A percentile compares a stretch with the other conserved stretches of the same genome.
Evolutionary conservation across 805 yeast species (phyloP).

Genomic region (Candida maris): DNA sequence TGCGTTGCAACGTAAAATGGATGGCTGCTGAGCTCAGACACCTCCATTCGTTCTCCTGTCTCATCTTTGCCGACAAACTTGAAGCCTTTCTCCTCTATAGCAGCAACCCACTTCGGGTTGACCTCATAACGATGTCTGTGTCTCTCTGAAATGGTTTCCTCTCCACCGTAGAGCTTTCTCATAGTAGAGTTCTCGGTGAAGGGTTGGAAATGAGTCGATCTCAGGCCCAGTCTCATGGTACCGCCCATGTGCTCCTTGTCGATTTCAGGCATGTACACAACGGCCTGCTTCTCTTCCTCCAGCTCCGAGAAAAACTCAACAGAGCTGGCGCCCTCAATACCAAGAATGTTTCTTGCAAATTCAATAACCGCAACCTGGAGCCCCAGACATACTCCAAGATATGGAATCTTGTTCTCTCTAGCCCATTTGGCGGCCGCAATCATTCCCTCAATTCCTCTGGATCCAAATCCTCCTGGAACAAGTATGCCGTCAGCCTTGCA

Average conservation of each 20-base stretch:
- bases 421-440: conserved; percentile 96
- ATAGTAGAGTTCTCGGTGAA: conserved; percentile 59
- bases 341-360: conserved; percentile 77
- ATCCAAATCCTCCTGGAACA: conserved; percentile 98
- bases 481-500: conserved; percentile 94
- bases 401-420: conserved; percentile 92
- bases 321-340: conserved; percentile 65
- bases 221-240: conserved; percentile 96
- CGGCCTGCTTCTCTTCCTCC: conserved; percentile 64
- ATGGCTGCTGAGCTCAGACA: conserved; percentile 79
- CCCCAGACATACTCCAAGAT: conserved; percentile 95
- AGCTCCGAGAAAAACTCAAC: conserved; percentile 73
- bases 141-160: conserved; percentile 74
- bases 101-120: conserved; percentile 74
- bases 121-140: conserved; percentile 99
- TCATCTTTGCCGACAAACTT: conserved; percentile 93
- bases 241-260: conserved; percentile 96
- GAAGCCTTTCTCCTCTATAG: conserved; percentile 76
- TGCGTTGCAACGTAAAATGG: conserved; percentile 94
- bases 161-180: conserved; percentile 74
- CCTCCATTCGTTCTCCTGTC: conserved; percentile 87
- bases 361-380: conserved; percentile 96
- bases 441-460: conserved; percentile 98
- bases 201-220: conserved; percentile 77
- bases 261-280: conserved; percentile 98